phyloP scores from a whole-genome alignment of 2,329 filamentous ascomycete species.

The Nemania abortiva region DNA sequence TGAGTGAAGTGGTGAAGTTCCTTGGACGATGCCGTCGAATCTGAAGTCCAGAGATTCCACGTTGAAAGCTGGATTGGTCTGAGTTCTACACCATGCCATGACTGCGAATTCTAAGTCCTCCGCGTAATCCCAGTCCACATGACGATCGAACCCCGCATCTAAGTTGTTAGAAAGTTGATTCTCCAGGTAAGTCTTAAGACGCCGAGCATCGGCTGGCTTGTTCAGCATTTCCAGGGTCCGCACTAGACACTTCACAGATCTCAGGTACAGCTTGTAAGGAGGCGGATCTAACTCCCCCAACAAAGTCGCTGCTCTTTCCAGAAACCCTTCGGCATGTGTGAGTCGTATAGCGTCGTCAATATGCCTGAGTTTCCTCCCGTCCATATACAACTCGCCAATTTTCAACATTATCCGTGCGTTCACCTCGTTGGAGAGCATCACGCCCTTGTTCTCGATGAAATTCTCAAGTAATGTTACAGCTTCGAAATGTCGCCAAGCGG shows the following conservation, averaged over 20 bases:
- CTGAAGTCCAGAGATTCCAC: constrained; percentile 13
- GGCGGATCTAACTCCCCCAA: constrained; percentile 2
- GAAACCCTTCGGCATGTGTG: neutral
- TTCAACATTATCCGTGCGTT: constrained; percentile 19
- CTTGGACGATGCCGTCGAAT: constrained; percentile 12
- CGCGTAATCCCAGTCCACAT: constrained; percentile 12
- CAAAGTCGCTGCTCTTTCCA: constrained; percentile 8
- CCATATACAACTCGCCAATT: constrained; percentile 16
- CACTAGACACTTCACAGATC: constrained; percentile 3
- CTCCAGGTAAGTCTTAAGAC: constrained; percentile 3
- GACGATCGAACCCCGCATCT: neutral
- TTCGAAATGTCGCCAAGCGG: constrained; percentile 7
- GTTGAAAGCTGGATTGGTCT: constrained; percentile 13
- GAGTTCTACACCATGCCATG: constrained; percentile 16
- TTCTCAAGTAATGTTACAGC: constrained; percentile 9
- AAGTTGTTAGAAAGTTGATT: neutral
- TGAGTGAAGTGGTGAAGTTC: constrained; percentile 13
- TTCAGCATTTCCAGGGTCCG: constrained; percentile 6
- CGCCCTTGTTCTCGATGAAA: neutral
- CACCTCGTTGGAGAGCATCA: neutral
- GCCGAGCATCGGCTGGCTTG: neutral
- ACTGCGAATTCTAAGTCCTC: constrained; percentile 1
- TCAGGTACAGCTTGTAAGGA: constrained; percentile 12
- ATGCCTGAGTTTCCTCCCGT: neutral
- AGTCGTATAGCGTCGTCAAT: neutral